These are phyloP conservation scores for Excoecaria agallocha DNA, from an alignment of 345 rosid species.

Conservation along the genomic window DNA sequence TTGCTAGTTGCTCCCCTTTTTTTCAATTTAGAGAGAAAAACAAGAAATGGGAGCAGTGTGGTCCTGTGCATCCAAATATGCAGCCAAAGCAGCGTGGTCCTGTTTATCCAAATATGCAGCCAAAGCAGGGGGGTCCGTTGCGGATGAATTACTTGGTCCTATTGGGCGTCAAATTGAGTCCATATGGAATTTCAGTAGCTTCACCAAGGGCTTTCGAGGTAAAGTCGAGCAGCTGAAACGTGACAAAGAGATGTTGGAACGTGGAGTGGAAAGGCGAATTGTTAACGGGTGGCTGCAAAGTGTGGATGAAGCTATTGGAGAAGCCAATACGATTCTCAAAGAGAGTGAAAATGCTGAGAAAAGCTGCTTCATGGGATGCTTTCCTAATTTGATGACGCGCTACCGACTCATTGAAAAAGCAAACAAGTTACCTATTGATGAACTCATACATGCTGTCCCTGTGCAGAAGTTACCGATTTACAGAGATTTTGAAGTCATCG, in stretches of 20 bases:
- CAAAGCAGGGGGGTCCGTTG: too few relatives aligned
- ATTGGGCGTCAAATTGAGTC: background rate
- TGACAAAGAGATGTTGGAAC: slow-evolving; percentile 1
- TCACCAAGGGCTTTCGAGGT: slow-evolving; percentile 10
- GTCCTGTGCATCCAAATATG: too few relatives aligned
- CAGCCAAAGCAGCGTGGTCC: too few relatives aligned
- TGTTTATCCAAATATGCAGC: too few relatives aligned
- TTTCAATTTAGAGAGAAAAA: too few relatives aligned
- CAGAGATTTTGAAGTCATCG: background rate
- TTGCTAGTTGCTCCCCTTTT: background rate
- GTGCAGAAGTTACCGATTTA: background rate
- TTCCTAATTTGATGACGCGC: slow-evolving; percentile 3
- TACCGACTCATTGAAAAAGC: slow-evolving; percentile 6
- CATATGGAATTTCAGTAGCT: slow-evolving; percentile 5
- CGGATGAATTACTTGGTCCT: background rate
- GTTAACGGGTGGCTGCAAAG: slow-evolving; percentile 11
- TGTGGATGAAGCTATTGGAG: slow-evolving; percentile 1
- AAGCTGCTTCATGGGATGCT: background rate
- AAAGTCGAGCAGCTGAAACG: slow-evolving; percentile 5
- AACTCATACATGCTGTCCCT: background rate
- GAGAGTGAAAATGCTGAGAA: background rate
- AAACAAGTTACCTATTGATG: background rate
- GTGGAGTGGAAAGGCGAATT: background rate
- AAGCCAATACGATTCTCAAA: background rate
- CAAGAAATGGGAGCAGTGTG: too few relatives aligned